Evolutionary conservation across 129 eudicot species (phyloP), one percentile per base, ranked within the genome.

Genomic region (Pulicaria dysenterica): DNA sequence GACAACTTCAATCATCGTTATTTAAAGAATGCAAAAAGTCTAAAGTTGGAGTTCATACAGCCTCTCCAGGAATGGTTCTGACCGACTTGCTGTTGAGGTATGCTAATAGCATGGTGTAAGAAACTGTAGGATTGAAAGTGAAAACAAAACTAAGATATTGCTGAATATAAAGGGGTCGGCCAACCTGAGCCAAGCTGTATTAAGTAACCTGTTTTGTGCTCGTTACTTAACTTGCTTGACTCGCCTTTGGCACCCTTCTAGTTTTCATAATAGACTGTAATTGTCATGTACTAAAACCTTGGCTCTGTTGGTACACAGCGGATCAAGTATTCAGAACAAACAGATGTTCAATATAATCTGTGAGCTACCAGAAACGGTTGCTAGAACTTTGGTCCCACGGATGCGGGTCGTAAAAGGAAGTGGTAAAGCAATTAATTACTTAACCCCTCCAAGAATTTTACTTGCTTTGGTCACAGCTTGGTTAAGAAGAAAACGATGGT

Each of bases 341-440:
- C 97, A 94, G 72, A 90, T 90, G 99, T 94, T 94, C 31, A 94
- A 90, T 69, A 94, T 94, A 66, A 94, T 94, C 13, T 94, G 99
- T 38, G 97, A 94, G 88, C 91, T 85, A 48, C 99, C 96, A 0
- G 99, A 94, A 82, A 94, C 99, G 4, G 99, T 94, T 59, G 99
- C 99, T 13, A 82, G 97, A 82, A 88, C 97, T 11, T 77, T 94
- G 80, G 99, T 90, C 64, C 99, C 99, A 63, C 78, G 97, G 38
- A 94, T 94, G 91, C 81, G 99, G 50, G 97, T 90, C 59, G 87
- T 94, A 42, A 94, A 94, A 81, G 99, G 99, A 49, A 90, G 83
- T 57, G 97, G 97, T 19, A 90, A 86, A 67, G 99, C 96, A 44
- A 84, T 91, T 38, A 88, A 78, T 75, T 83, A 91, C 84, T 79